Evolutionary conservation across 768 basidiomycete species (phyloP), one percentile per base, ranked within the genome.

Genomic region (Rhodosporidiobolus sp.): DNA sequence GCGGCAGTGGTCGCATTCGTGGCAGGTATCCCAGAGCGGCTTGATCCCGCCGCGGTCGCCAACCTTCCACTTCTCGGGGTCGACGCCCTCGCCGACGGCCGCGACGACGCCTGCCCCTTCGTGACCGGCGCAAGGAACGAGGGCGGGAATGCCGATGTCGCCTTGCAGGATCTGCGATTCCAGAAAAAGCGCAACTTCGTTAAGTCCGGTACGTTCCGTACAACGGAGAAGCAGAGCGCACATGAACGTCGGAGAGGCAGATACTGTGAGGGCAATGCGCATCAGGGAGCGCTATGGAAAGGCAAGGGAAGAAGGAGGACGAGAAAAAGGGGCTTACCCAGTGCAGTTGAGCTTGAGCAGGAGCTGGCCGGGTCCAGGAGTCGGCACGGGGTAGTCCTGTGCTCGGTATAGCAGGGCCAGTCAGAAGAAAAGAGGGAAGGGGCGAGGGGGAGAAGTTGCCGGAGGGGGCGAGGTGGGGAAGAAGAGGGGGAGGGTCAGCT

Each of bases 21-120:
- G 60, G 56, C 63, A 70, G 48, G 46, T 46, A 43, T 61, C 56
- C 17, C 82, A 83, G 45, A 82, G 67, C 81, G 83, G 85, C 78
- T 93, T 92, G 82, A 93, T 86, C 9, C 91, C 91, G 55, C 92
- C 90, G 20, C 89, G 85, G 65, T 91, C 87, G 26, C 91, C 91
- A 35, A 92, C 69, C 79, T 89, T 86, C 74, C 92, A 86, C 0
- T 86, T 86, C n/a, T n/a, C n/a, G n/a, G n/a, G n/a, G 19, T 85
- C 86, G 0, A 90, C 89, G 78, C 88, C 81, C 17, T 84, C 83
- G 30, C 87, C 91, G 76, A 93, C 89, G 34, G 90, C 91, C 46
- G 91, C 88, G 63, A 94, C 81, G 54, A 84, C 82, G 26, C 92
- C 91, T 20, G 91, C 90, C 70, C 91, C 91, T 81, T 92, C 89